Percentiles rank a stretch among this genome's conserved stretches.
phyloP scores from a whole-genome alignment of 2,329 filamentous ascomycete species.

The Fusarium ramigenum region DNA sequence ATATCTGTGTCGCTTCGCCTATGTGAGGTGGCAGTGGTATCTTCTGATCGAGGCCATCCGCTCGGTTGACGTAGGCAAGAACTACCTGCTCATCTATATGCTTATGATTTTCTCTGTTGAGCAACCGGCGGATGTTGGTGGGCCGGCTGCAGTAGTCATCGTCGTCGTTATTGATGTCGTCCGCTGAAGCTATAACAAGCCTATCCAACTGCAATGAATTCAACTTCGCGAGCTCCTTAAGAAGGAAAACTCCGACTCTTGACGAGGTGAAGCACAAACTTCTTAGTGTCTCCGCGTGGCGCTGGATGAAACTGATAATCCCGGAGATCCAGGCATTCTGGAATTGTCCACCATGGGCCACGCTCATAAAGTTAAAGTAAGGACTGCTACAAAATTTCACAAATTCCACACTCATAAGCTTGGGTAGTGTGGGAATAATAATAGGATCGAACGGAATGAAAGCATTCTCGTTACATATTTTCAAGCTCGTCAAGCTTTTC shows the following conservation, averaged over 20 bases:
- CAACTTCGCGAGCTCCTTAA: background rate
- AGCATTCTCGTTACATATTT: background rate
- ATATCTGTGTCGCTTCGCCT: background rate
- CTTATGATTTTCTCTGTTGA: background rate
- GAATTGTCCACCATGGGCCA: too few relatives aligned
- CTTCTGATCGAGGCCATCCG: rapidly evolving
- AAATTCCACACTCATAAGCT: background rate
- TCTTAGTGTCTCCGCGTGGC: background rate
- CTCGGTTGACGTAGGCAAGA: background rate
- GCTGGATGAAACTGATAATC: background rate
- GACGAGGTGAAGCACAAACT: background rate
- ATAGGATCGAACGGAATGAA: too few relatives aligned
- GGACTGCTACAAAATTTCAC: background rate
- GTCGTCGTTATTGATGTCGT: background rate
- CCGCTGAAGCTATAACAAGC: background rate
- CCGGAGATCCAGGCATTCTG: background rate
- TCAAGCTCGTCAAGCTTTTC: background rate
- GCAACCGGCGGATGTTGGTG: too few relatives aligned
- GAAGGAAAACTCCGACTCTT: background rate
- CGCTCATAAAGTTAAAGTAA: too few relatives aligned
- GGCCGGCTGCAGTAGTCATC: background rate
- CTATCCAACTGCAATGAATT: background rate
- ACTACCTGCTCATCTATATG: background rate
- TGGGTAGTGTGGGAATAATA: background rate
- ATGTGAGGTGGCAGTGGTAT: background rate